A percentile compares a stretch with the other conserved stretches of the same genome.
Conservation (phyloP, 371 early-diverging fungal species). For the Rhizopus delemar region DNA sequence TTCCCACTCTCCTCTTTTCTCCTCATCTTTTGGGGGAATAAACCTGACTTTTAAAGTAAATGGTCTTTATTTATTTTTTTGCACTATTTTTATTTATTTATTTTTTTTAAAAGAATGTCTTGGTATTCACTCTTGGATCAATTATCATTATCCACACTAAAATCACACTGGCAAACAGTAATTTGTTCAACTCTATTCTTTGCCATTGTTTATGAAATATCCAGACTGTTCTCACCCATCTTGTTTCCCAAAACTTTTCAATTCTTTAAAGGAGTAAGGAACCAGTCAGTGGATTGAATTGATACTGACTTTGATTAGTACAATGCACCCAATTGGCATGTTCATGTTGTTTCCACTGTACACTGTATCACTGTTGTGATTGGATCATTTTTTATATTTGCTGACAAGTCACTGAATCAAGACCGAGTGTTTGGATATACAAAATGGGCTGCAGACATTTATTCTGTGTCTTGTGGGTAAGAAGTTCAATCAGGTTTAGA, state of each 20-base stretch:
- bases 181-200: conserved; percentile 48
- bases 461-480: conserved; percentile 85
- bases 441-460: conserved; percentile 69
- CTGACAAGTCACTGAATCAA: conserved; percentile 57
- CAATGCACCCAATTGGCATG: conserved; percentile 67
- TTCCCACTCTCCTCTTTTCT: not conserved
- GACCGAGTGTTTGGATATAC: conserved; percentile 82
- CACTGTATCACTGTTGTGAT: conserved; percentile 57
- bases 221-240: conserved; percentile 55
- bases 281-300: not conserved
- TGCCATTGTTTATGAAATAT: conserved; percentile 57
- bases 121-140: conserved; percentile 27
- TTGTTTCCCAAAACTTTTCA: conserved; percentile 67
- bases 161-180: conserved; percentile 48
- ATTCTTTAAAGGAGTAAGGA: conserved; percentile 53
- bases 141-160: conserved; percentile 36
- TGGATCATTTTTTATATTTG: conserved; percentile 62
- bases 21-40: conserved; percentile 4
- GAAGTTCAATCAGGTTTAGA: not conserved
- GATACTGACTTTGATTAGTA: conserved; percentile 24
- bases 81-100: not conserved
- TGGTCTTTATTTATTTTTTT: not conserved
- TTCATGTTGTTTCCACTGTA: conserved; percentile 73
- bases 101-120: conserved; percentile 8
- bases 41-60: conserved; percentile 1